phyloP scores from a whole-genome alignment of 1,284 basidiomycete genomes.

The Pseudozyma hubeiensis region DNA sequence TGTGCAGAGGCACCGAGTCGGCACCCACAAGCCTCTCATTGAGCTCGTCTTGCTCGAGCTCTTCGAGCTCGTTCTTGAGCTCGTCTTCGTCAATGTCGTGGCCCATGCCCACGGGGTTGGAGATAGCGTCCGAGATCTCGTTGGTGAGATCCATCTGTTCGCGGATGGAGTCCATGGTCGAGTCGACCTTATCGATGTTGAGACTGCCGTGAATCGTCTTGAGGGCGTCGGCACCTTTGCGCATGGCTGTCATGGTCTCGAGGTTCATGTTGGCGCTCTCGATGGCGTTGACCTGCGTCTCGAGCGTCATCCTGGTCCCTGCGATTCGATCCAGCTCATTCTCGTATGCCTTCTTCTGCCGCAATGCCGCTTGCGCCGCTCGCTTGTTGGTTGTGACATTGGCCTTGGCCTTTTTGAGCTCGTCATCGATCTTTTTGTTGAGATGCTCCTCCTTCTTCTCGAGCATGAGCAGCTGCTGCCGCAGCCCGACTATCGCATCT shows the following conservation, averaged over 20 bases:
- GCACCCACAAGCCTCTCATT: constrained; percentile 88
- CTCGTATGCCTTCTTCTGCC: constrained; percentile 93
- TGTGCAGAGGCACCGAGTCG: constrained; percentile 88
- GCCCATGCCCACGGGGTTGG: constrained; percentile 79
- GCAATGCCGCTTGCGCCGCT: constrained; percentile 78
- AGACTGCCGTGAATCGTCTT: constrained; percentile 91
- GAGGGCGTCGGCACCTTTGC: constrained; percentile 91
- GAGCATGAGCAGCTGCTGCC: constrained; percentile 79
- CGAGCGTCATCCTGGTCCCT: constrained; percentile 89
- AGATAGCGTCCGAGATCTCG: constrained; percentile 95
- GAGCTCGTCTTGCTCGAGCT: constrained; percentile 90
- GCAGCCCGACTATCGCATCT: constrained; percentile 71
- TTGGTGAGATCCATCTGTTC: constrained; percentile 94
- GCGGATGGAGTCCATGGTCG: constrained; percentile 87
- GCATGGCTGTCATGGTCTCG: constrained; percentile 98
- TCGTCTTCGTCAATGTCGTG: constrained; percentile 83
- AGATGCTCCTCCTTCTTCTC: constrained; percentile 99
- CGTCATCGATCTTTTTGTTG: constrained; percentile 96
- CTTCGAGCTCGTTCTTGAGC: constrained; percentile 84
- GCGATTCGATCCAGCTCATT: constrained; percentile 86
- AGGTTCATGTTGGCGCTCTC: constrained; percentile 98
- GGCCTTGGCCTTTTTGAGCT: constrained; percentile 87
- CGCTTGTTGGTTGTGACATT: constrained; percentile 94
- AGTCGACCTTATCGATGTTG: constrained; percentile 89
- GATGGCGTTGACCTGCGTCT: constrained; percentile 95